A percentile compares a stretch with the other conserved stretches of the same genome.
Conservation (phyloP, 352 stramenopile species). For the Phytopythium delawarense region DNA sequence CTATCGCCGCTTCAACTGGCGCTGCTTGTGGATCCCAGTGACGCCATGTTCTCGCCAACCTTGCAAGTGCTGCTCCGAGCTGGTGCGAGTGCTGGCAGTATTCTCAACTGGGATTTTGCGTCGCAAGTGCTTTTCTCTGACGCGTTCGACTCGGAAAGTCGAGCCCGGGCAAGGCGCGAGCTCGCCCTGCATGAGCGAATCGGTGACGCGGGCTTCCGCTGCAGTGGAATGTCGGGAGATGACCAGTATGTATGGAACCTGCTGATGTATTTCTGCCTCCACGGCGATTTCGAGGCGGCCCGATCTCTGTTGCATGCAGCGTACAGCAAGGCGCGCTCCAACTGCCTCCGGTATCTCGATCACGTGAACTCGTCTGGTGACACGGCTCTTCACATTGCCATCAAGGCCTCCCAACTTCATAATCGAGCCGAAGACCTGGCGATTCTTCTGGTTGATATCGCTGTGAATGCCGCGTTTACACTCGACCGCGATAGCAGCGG, state of each 20-base stretch:
- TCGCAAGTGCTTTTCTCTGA: conserved; percentile 38
- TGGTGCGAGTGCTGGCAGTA: conserved; percentile 31
- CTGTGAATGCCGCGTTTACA: conserved; percentile 1
- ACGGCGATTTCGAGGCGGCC: conserved; percentile 41
- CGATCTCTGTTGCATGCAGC: conserved; percentile 25
- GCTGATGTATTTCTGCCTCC: conserved; percentile 61
- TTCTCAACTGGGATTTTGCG: conserved; percentile 62
- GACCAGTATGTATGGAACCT: conserved; percentile 55
- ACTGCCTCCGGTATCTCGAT: conserved; percentile 38
- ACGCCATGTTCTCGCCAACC: conserved; percentile 24
- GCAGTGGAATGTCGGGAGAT: conserved; percentile 25
- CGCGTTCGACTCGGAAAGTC: conserved; percentile 10
- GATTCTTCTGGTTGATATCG: conserved; percentile 30
- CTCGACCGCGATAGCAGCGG: background rate
- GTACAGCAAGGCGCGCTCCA: conserved; percentile 9
- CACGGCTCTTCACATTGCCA: conserved; percentile 64
- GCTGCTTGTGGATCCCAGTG: conserved; percentile 27
- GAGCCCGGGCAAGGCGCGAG: conserved; percentile 17
- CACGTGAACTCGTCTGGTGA: conserved; percentile 61
- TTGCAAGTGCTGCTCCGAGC: conserved; percentile 39
- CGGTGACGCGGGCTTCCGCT: conserved; percentile 21
- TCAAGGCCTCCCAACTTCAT: conserved; percentile 34
- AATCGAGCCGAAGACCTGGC: conserved; percentile 17
- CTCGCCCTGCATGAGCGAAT: conserved; percentile 28
- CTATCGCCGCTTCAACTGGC: conserved; percentile 52